phyloP scores from a whole-genome alignment of 83 land plant species.

The Isoetes engelmannii region DNA sequence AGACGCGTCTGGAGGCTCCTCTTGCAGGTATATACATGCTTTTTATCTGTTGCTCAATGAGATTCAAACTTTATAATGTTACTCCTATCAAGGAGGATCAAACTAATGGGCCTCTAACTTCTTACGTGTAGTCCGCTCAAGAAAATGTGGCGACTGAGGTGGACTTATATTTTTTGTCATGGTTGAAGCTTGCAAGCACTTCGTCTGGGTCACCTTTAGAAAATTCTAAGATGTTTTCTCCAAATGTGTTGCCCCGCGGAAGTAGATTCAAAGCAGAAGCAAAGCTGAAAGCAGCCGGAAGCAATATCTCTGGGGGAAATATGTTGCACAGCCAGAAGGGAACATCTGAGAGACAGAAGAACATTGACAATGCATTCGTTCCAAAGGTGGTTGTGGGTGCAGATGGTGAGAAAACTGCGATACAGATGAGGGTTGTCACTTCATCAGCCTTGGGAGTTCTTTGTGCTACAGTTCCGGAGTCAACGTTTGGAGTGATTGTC shows the following conservation, averaged over 20 bases:
- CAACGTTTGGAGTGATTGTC: slow-evolving; percentile 39
- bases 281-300: slow-evolving; percentile 70
- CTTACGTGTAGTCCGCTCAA: slow-evolving; percentile 49
- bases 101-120: neutral
- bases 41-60: neutral
- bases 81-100: no score
- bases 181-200: slow-evolving; percentile 88
- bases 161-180: slow-evolving; percentile 48
- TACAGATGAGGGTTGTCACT: slow-evolving; percentile 73
- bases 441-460: slow-evolving; percentile 76
- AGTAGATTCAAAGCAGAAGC: slow-evolving; percentile 78
- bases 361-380: slow-evolving; percentile 31
- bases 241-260: slow-evolving; percentile 75
- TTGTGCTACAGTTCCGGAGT: slow-evolving; percentile 57
- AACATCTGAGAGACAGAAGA: slow-evolving; percentile 23
- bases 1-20: slow-evolving; percentile 89
- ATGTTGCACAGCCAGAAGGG: slow-evolving; percentile 30
- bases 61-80: no score
- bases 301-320: slow-evolving; percentile 25
- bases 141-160: slow-evolving; percentile 60
- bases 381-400: slow-evolving; percentile 79
- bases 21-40: slow-evolving; percentile 46
- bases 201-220: slow-evolving; percentile 79
- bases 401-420: slow-evolving; percentile 80
- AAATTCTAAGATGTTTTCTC: slow-evolving; percentile 86